Conservation (phyloP, 257 asterid genomes). For the Striga asiatica region DNA sequence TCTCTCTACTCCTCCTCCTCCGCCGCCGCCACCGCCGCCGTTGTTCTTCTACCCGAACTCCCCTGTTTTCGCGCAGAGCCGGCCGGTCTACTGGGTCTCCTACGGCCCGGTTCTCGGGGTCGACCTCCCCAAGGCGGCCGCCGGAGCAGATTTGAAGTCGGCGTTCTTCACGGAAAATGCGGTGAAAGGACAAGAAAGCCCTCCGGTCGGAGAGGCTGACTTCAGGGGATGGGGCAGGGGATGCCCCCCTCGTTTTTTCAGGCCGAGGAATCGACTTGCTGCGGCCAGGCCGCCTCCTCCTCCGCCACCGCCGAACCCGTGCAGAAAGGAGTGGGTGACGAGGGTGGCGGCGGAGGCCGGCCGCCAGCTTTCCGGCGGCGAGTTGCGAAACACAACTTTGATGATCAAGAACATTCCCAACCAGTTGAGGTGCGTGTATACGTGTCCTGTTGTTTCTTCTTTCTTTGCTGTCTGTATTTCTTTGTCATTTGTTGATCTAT, state of each 20-base stretch:
- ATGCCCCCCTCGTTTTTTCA: neutral
- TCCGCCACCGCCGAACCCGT: neutral
- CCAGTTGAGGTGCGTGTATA: conserved; percentile 18
- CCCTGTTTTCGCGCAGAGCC: neutral
- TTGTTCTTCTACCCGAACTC: neutral
- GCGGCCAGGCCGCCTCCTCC: neutral
- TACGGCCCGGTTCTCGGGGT: neutral
- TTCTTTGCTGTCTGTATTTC: neutral
- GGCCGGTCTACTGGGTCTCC: neutral
- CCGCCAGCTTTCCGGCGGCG: neutral
- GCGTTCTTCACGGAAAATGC: neutral
- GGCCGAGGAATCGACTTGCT: neutral
- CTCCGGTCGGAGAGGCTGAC: neutral
- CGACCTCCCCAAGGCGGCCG: neutral
- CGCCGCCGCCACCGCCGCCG: neutral
- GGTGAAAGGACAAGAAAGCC: neutral
- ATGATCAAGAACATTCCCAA: conserved; percentile 33
- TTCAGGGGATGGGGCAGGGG: neutral
- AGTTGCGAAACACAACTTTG: conserved; percentile 12
- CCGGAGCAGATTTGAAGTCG: neutral
- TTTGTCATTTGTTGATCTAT: neutral
- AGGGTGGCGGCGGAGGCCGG: neutral
- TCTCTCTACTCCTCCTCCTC: neutral
- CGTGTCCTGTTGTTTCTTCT: too few relatives aligned
- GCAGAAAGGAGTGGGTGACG: neutral